These are phyloP conservation scores for Flagelloscypha sp. DNA, from an alignment of 768 basidiomycete species.

Conservation along the genomic window DNA sequence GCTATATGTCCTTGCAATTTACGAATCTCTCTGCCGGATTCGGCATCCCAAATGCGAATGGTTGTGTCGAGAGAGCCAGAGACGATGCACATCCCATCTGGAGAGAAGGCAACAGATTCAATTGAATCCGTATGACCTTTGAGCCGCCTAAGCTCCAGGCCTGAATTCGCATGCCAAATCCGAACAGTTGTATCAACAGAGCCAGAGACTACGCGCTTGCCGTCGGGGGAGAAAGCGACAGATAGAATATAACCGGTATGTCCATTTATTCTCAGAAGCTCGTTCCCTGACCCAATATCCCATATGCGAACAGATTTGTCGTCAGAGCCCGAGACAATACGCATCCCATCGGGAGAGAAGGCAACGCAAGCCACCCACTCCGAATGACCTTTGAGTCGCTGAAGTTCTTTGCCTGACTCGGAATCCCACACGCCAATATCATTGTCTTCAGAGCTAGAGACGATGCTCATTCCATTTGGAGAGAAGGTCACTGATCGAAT, in stretches of 20 bases:
- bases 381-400: conserved; percentile 13
- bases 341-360: conserved; percentile 20
- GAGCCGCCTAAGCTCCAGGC: not conserved
- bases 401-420: conserved; percentile 1
- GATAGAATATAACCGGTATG: conserved; percentile 10
- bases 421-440: conserved; percentile 18
- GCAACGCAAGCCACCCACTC: conserved; percentile 10
- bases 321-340: conserved; percentile 20
- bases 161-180: conserved; percentile 12
- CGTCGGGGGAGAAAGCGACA: conserved; percentile 22
- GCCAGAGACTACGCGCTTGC: conserved; percentile 17
- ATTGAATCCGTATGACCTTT: conserved; percentile 10
- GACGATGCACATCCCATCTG: conserved; percentile 13
- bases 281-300: conserved; percentile 15
- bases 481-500: conserved; percentile 18
- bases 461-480: conserved; percentile 17
- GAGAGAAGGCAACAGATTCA: conserved; percentile 11
- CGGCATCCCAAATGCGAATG: conserved; percentile 12
- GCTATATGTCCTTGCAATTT: conserved; percentile 13
- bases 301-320: conserved; percentile 21
- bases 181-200: conserved; percentile 19
- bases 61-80: conserved; percentile 13
- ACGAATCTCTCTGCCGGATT: conserved; percentile 1
- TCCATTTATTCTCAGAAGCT: conserved; percentile 6
- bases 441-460: conserved; percentile 19